Conservation (phyloP, 2,329 filamentous ascomycete species). For the Aspergillus brunneoviolaceus region DNA sequence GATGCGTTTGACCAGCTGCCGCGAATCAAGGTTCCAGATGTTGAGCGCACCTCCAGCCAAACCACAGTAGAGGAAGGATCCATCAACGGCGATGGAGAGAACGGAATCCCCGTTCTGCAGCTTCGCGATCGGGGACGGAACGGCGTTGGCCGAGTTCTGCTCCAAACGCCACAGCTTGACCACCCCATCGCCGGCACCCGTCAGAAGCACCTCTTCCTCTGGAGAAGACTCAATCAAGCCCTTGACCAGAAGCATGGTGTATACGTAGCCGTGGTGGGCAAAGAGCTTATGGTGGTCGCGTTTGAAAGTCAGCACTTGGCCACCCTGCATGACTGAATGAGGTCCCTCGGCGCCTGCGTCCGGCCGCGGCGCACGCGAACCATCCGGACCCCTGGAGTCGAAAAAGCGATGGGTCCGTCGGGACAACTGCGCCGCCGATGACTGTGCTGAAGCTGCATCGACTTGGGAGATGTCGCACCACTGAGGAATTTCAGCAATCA, state of each 20-base stretch:
- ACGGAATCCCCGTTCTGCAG: constrained; percentile 65
- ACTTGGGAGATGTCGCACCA: constrained; percentile 74
- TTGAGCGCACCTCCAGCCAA: constrained; percentile 85
- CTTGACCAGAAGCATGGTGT: constrained; percentile 86
- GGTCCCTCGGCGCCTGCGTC: constrained; percentile 56
- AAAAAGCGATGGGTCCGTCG: constrained; percentile 85
- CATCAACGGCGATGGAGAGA: constrained; percentile 80
- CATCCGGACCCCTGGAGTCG: constrained; percentile 83
- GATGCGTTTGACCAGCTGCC: constrained; percentile 83
- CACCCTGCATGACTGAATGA: constrained; percentile 54
- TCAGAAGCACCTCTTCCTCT: constrained; percentile 73
- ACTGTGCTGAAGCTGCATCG: constrained; percentile 62
- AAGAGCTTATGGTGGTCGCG: constrained; percentile 79
- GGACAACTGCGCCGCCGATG: constrained; percentile 69
- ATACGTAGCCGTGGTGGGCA: constrained; percentile 92
- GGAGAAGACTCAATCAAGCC: constrained; percentile 69
- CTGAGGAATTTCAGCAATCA: constrained; percentile 28
- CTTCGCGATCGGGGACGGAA: constrained; percentile 68
- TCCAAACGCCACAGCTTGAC: constrained; percentile 89
- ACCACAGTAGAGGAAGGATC: constrained; percentile 88
- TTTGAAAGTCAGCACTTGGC: constrained; percentile 75
- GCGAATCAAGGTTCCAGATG: constrained; percentile 94
- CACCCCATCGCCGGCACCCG: constrained; percentile 87
- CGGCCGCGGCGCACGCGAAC: constrained; percentile 72
- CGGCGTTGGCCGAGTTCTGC: constrained; percentile 54